These are phyloP conservation scores for Crataegus laevigata DNA, from an alignment of 306 rosid genomes.

Conservation along the genomic window DNA sequence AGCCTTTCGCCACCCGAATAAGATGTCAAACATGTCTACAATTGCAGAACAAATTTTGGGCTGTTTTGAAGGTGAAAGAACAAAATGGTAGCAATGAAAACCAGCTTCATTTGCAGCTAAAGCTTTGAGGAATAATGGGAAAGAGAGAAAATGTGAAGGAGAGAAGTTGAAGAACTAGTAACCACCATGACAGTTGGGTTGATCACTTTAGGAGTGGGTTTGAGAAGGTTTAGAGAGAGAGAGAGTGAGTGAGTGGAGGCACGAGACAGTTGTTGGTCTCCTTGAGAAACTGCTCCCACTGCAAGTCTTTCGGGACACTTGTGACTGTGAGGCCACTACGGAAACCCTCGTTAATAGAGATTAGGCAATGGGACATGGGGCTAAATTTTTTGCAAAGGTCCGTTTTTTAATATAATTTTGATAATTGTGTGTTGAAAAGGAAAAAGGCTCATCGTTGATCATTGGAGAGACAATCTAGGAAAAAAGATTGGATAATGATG, in stretches of 20 bases:
- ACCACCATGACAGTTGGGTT: slow-evolving; percentile 25
- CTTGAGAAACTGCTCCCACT: slow-evolving; percentile 47
- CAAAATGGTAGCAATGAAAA: not conserved
- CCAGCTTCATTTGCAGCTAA: not conserved
- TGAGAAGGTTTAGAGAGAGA: slow-evolving; percentile 26
- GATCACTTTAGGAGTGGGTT: slow-evolving; percentile 29
- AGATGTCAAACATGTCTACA: slow-evolving; percentile 52
- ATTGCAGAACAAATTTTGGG: not conserved
- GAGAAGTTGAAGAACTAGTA: not conserved
- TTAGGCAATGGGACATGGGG: not conserved
- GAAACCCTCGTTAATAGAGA: not conserved
- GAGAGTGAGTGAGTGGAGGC: slow-evolving; percentile 7
- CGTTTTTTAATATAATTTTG: not conserved
- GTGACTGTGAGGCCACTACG: slow-evolving; percentile 29
- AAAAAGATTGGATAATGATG: not conserved
- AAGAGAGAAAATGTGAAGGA: not conserved
- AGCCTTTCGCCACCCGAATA: slow-evolving; percentile 86
- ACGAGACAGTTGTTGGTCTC: slow-evolving; percentile 26
- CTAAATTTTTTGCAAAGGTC: not conserved
- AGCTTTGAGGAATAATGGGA: not conserved
- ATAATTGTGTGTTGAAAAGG: not conserved
- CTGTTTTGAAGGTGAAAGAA: not conserved
- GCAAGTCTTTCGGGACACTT: slow-evolving; percentile 27
- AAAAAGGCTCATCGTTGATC: not conserved
- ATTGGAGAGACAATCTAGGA: not conserved